These are phyloP conservation scores for Nicotiana knightiana DNA, from an alignment of 257 asterid species.

Conservation along the genomic window DNA sequence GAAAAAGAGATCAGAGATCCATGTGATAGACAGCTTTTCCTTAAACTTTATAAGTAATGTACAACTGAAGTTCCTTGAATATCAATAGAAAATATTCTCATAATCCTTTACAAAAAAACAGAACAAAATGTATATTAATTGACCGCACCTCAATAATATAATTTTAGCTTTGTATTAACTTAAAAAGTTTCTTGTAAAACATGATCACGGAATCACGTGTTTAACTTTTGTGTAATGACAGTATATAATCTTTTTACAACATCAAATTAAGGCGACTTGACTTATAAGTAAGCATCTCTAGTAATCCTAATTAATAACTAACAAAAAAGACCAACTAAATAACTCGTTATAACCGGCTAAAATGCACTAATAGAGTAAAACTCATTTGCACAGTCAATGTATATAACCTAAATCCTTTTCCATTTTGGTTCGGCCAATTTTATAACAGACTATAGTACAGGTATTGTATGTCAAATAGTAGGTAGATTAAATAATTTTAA, in stretches of 20 bases:
- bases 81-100: neutral
- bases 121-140: neutral
- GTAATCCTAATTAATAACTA: neutral
- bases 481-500: conserved; percentile 16
- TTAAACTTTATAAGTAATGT: neutral
- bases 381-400: neutral
- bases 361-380: neutral
- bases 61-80: neutral
- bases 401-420: neutral
- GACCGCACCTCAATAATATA: neutral
- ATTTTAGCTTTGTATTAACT: neutral
- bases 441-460: neutral
- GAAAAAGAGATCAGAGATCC: neutral
- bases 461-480: conserved; percentile 19
- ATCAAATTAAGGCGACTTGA: neutral
- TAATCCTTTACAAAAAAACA: neutral
- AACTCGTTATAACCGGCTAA: neutral
- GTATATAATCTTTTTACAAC: neutral
- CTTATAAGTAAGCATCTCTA: neutral
- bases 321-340: neutral
- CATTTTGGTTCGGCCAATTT: neutral
- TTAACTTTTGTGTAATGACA: neutral
- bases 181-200: neutral
- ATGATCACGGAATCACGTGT: neutral
- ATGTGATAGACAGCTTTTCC: neutral